Percentiles rank a stretch among this genome's conserved stretches.
These are phyloP conservation scores for Alternaria consortialis DNA, from an alignment of 2,329 filamentous ascomycete species.

Conservation along the genomic window DNA sequence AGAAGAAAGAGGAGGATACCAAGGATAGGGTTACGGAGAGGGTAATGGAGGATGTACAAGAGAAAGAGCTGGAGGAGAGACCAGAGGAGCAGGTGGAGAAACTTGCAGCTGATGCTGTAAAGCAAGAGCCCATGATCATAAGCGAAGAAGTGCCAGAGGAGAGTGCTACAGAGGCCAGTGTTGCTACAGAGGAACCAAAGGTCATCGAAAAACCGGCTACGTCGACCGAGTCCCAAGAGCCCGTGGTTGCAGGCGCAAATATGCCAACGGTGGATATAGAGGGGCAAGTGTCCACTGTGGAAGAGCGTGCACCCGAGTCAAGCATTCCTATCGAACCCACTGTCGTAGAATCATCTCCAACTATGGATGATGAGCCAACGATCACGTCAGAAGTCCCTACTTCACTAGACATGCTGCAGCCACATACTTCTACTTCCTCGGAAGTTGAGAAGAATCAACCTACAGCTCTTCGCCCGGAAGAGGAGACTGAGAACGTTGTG, in stretches of 20 bases:
- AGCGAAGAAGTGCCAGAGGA: constrained; percentile 4
- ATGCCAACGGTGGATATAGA: constrained; percentile 19
- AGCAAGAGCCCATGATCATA: constrained; percentile 21
- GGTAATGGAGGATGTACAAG: not conserved
- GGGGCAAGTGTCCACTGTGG: constrained; percentile 23
- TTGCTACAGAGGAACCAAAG: not conserved
- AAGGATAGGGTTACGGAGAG: not conserved
- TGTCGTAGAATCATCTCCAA: not conserved
- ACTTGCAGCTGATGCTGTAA: not conserved
- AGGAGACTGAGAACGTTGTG: not conserved
- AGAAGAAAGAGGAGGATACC: not conserved
- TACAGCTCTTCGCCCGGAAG: not conserved
- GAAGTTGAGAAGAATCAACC: not conserved
- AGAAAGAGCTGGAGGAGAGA: constrained; percentile 9
- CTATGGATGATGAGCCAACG: not conserved
- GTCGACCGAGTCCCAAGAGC: constrained; percentile 4
- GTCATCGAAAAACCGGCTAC: constrained; percentile 3
- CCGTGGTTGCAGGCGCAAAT: constrained; percentile 13
- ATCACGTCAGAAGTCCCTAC: not conserved
- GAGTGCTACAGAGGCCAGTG: not conserved
- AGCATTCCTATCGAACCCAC: not conserved
- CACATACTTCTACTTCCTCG: not conserved
- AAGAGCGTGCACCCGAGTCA: constrained; percentile 18
- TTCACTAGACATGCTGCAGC: not conserved
- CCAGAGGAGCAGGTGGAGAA: constrained; percentile 12